Base-by-base conservation (phyloP, 768 basidiomycete genomes). In the Leccinum longicurvipes region DNA sequence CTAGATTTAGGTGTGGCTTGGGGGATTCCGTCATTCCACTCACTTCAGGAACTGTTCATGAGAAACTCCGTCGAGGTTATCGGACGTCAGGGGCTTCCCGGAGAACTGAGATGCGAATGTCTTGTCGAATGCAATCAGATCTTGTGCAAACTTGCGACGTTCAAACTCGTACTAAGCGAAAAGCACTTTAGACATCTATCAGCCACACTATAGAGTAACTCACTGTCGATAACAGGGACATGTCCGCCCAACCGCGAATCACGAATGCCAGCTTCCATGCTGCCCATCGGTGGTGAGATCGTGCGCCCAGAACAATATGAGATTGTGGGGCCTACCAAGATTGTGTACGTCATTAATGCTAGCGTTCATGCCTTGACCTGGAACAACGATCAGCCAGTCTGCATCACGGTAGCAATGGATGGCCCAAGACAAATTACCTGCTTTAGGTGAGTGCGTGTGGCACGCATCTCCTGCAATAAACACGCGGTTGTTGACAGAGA, bases 391-490 rank as follows among this genome's bases (percentile, higher is more conserved):
- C 46, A 60, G 50, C 45, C 11, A 15, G 12, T 41, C 25, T 11
- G 19, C 19, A n/a, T n/a, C n/a, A n/a, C n/a, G n/a, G 6, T 4
- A 19, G 27, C 8, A 21, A 29, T n/a, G 21, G 15, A 44, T n/a
- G 1, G 7, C n/a, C 25, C 17, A 14, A 19, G 46, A 50, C 17
- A 28, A 62, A 63, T 54, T 45, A 71, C 75, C 74, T 51, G 77
- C 77, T 66, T 77, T 75, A 1, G 74, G 74, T 0, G 74, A 77
- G 47, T 76, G 76, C n/a, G 76, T 77, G 54, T 77, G 78, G 34
- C 78, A 82, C 4, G 81, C 81, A 58, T 81, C 81, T 12, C 83
- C 82, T 0, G 78, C 82, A 47, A 84, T 82, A 60, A 83, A 81
- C 2, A 82, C 72, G 5, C 83, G 78, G 29, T 82, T 67, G 39